Evolutionary conservation across 257 asterid species (phyloP).

Genomic region (Datura wrightii): DNA sequence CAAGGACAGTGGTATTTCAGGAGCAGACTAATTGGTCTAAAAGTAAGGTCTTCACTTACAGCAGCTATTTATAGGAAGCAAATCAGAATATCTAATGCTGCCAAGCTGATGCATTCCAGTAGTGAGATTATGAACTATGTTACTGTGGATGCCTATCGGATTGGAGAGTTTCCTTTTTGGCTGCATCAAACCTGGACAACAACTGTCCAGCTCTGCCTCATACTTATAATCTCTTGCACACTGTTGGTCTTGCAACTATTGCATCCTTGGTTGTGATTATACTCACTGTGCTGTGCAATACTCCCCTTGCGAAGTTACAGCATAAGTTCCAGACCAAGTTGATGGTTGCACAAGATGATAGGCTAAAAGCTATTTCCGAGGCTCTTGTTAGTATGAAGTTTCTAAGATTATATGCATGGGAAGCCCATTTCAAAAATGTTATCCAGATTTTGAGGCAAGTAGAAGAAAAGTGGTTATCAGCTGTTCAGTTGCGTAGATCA

Average conservation of each 20-base stretch:
- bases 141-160: conserved; percentile 38
- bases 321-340: conserved; percentile 34
- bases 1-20: conserved; percentile 77
- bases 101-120: conserved; percentile 37
- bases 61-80: conserved; percentile 37
- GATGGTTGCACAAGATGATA: conserved; percentile 37
- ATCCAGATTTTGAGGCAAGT: conserved; percentile 59
- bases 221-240: conserved; percentile 20
- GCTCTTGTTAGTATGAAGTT: conserved; percentile 40
- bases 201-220: conserved; percentile 48
- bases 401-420: conserved; percentile 40
- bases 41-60: conserved; percentile 34
- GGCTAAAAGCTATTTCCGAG: conserved; percentile 33
- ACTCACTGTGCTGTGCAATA: conserved; percentile 33
- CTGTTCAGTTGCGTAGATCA: conserved; percentile 59
- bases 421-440: conserved; percentile 45
- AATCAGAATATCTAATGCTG: conserved; percentile 26
- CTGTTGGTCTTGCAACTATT: conserved; percentile 34
- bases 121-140: conserved; percentile 39
- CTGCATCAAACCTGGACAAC: conserved; percentile 39
- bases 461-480: conserved; percentile 76
- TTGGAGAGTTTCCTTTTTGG: conserved; percentile 38
- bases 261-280: conserved; percentile 33
- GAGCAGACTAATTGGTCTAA: conserved; percentile 55
- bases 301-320: conserved; percentile 38